A percentile compares a stretch with the other conserved stretches of the same genome.
phyloP scores from a whole-genome alignment of 2,329 filamentous ascomycete genomes.

The Lizonia empirigonia region DNA sequence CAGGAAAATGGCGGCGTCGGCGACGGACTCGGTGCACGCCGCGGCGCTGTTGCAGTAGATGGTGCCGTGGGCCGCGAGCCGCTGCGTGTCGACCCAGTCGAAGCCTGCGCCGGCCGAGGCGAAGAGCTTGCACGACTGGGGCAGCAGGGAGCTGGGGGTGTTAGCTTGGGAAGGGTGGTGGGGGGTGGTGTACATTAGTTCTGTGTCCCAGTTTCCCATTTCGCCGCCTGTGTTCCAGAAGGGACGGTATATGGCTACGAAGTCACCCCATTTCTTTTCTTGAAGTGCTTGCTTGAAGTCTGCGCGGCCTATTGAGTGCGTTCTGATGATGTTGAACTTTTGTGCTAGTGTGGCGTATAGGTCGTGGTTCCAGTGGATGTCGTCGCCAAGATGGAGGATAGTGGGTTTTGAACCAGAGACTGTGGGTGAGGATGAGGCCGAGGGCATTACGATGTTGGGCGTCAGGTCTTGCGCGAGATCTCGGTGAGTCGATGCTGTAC shows the following conservation, averaged over 20 bases:
- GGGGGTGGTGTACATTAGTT: slow-evolving; percentile 53
- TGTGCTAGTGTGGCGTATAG: slow-evolving; percentile 46
- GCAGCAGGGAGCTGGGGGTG: slow-evolving; percentile 47
- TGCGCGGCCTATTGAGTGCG: slow-evolving; percentile 46
- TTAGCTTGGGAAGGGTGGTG: neutral
- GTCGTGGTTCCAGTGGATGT: slow-evolving; percentile 53
- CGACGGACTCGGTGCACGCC: slow-evolving; percentile 73
- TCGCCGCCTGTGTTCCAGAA: slow-evolving; percentile 70
- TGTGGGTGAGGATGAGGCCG: neutral
- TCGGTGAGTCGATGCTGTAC: neutral
- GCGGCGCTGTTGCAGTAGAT: slow-evolving; percentile 75
- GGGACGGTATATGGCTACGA: slow-evolving; percentile 59
- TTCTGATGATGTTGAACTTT: slow-evolving; percentile 49
- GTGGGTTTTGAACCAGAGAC: slow-evolving; percentile 28
- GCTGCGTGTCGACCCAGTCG: slow-evolving; percentile 66
- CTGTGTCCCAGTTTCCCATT: slow-evolving; percentile 67
- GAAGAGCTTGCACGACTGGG: slow-evolving; percentile 60
- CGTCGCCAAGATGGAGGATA: slow-evolving; percentile 53
- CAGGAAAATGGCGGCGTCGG: slow-evolving; percentile 72
- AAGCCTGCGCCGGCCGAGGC: slow-evolving; percentile 67
- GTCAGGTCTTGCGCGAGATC: neutral
- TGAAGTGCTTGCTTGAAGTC: slow-evolving; percentile 50
- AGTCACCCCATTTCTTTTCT: slow-evolving; percentile 50
- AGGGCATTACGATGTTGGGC: neutral
- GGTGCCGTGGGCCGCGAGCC: slow-evolving; percentile 66